Base-by-base conservation (phyloP, 2,329 filamentous ascomycete genomes). In the Teratosphaeria nubilosa region DNA sequence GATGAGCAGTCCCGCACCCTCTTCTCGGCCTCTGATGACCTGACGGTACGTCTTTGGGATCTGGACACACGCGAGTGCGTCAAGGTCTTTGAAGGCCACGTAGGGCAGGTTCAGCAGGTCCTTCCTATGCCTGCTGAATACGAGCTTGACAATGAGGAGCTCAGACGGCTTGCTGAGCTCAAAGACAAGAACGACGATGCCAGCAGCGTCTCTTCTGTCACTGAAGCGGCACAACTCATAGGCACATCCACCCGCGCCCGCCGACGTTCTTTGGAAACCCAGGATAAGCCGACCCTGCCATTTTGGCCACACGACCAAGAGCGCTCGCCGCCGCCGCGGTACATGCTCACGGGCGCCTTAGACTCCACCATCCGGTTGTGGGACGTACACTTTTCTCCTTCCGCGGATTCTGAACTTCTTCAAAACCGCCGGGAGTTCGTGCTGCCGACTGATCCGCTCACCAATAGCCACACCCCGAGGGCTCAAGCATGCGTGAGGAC, bases 81-180 rank as follows among this genome's bases (percentile, higher is more conserved):
- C 70, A 78, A 78, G 64, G 82, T 79, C 0, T 97, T 91, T 68
- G 83, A 90, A 65, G 92, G 91, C 6, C 94, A 99, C 68, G 91
- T 96, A 16, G 94, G 91, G 16, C 91, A 96, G 68, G 91, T 97
- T 5, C 94, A 99, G 72, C 91, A 96, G 73, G 86, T 96, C 11
- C 77, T 95, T 6, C 82, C 89, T 1, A 82, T 97, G 65, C 91
- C 92, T 0, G 80, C 84, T 7, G 91, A 96, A 69, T 96, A 95
- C 67, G 91, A 96, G 70, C 86, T 92, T 2, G 91, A 96, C 66
- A 89, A 91, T 60, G 78, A 81, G 13, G 41, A 27, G 22, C 20
- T 30, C 27, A 27, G 30, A 27, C 54, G 53, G n/a, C 34, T 53
- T 16, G 78, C 80, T 9, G 77, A 80, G 37, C 41, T 48, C 41